Percentiles rank a stretch among this genome's conserved stretches.
phyloP scores from a whole-genome alignment of 2,329 filamentous ascomycete species.

The Tolypocladium nubicola region DNA sequence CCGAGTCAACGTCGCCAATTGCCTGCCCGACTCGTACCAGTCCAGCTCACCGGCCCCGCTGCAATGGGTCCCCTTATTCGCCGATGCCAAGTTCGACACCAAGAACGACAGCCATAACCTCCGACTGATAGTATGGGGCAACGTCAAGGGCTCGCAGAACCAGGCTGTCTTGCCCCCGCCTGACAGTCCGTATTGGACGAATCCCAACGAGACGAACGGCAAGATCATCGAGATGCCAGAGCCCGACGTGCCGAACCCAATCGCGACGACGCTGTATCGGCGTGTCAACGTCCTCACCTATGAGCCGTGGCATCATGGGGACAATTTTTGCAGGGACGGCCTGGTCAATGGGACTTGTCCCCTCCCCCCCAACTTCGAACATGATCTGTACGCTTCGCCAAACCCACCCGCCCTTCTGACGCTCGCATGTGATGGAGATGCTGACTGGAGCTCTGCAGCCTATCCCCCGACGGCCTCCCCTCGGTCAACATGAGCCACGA shows the following conservation, averaged over 20 bases:
- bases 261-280: conserved; percentile 62
- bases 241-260: conserved; percentile 32
- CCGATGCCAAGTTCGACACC: conserved; percentile 65
- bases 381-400: not conserved
- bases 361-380: conserved; percentile 59
- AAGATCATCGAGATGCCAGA: conserved; percentile 64
- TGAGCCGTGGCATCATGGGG: conserved; percentile 46
- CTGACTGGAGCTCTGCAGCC: conserved; percentile 11
- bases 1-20: conserved; percentile 74
- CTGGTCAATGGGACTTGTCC: conserved; percentile 60
- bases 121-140: conserved; percentile 76
- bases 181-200: conserved; percentile 48
- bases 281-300: conserved; percentile 70
- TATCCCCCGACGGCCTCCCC: conserved; percentile 42
- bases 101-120: conserved; percentile 51
- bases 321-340: conserved; percentile 56
- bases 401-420: not conserved
- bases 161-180: conserved; percentile 47
- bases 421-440: not conserved
- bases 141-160: conserved; percentile 67
- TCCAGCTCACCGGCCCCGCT: conserved; percentile 48
- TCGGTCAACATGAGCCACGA: conserved; percentile 65
- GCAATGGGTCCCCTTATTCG: conserved; percentile 68
- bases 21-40: conserved; percentile 53
- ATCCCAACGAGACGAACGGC: conserved; percentile 51